These are phyloP conservation scores for Xylaria sp. DNA, from an alignment of 2,329 filamentous ascomycete species.

Conservation along the genomic window DNA sequence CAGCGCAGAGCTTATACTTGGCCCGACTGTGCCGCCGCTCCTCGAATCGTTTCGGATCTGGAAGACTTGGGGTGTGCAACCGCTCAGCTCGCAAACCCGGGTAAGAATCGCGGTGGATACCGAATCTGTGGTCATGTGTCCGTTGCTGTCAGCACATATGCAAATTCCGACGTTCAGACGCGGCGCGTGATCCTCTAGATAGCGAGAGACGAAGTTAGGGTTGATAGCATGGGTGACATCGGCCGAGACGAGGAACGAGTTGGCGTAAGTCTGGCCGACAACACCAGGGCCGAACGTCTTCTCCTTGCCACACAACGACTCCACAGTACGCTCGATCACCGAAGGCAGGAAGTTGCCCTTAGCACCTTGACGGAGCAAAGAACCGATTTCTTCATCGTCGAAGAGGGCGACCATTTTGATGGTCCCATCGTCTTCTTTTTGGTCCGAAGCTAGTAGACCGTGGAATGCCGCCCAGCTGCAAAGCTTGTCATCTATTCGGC, in stretches of 20 bases:
- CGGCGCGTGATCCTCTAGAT: slow-evolving; percentile 87
- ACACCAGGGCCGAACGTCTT: slow-evolving; percentile 67
- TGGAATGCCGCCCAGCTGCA: slow-evolving; percentile 93
- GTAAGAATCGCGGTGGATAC: slow-evolving; percentile 84
- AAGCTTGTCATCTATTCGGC: slow-evolving; percentile 96
- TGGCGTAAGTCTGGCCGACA: slow-evolving; percentile 85
- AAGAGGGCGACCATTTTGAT: slow-evolving; percentile 95
- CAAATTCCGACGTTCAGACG: slow-evolving; percentile 88
- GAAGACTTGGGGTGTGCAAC: slow-evolving; percentile 82
- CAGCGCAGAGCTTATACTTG: slow-evolving; percentile 83
- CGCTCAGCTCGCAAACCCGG: slow-evolving; percentile 79
- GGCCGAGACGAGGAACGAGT: slow-evolving; percentile 90
- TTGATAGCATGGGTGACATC: slow-evolving; percentile 96
- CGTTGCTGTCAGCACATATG: slow-evolving; percentile 85
- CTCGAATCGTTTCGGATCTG: slow-evolving; percentile 94
- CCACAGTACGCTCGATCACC: slow-evolving; percentile 83
- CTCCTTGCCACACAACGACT: slow-evolving; percentile 62
- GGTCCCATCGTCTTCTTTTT: slow-evolving; percentile 68
- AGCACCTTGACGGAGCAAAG: slow-evolving; percentile 88
- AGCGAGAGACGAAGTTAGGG: slow-evolving; percentile 88
- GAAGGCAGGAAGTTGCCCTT: slow-evolving; percentile 87
- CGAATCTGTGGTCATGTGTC: slow-evolving; percentile 95
- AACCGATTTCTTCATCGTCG: slow-evolving; percentile 97
- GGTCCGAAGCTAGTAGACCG: slow-evolving; percentile 77
- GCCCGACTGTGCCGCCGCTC: slow-evolving; percentile 93